Evolutionary conservation across 108 stramenopile species (phyloP).

Genomic region (Nitzschia sp.): DNA sequence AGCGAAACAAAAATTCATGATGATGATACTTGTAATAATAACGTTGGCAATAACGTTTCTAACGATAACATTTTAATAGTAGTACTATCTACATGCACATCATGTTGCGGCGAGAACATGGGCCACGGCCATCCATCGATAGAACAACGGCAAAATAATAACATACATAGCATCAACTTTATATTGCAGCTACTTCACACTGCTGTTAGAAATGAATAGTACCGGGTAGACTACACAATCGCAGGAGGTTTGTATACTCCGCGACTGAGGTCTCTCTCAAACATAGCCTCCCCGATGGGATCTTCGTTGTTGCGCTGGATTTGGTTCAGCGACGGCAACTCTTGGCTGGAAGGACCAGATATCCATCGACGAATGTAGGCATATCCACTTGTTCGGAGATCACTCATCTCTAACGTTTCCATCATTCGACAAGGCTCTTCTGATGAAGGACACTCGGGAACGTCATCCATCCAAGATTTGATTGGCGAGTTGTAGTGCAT

Average conservation of each 20-base stretch:
- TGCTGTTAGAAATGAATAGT: too few species aligned
- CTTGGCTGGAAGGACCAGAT: neutral
- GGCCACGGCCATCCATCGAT: too few species aligned
- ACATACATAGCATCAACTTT: too few species aligned
- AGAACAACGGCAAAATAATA: too few species aligned
- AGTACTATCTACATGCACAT: too few species aligned
- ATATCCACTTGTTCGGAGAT: constrained; percentile 27
- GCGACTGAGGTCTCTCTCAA: neutral
- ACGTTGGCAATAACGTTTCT: too few species aligned
- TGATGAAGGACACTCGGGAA: constrained; percentile 4
- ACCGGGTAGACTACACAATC: constrained; percentile 16
- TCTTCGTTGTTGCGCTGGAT: constrained; percentile 24
- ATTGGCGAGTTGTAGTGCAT: constrained; percentile 45
- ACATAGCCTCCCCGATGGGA: constrained; percentile 7
- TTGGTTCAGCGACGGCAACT: constrained; percentile 26
- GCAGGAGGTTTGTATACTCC: constrained; percentile 19
- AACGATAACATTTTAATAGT: too few species aligned
- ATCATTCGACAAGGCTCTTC: constrained; percentile 22
- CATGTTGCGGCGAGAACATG: too few species aligned
- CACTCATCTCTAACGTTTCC: constrained; percentile 27
- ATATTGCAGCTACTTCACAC: too few species aligned
- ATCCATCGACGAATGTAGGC: constrained; percentile 29
- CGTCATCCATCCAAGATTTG: constrained; percentile 13
- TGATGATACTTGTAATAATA: too few species aligned
- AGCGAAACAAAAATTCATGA: too few species aligned